These are phyloP conservation scores for Apiotrichum gracile DNA, from an alignment of 1,284 basidiomycete genomes.

Conservation along the genomic window DNA sequence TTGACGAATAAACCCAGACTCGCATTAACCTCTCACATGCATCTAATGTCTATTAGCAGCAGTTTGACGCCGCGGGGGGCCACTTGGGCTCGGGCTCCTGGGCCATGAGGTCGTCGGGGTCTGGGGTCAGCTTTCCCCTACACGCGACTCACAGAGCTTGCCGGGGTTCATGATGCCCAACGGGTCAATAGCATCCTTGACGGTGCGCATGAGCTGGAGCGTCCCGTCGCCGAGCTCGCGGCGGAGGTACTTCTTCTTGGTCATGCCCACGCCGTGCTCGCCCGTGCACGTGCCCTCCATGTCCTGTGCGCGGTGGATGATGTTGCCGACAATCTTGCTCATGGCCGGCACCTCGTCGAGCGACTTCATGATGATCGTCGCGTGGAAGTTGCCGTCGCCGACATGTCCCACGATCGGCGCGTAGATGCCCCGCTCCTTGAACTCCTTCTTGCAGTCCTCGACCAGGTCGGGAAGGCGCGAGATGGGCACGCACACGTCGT, in stretches of 20 bases:
- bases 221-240: constrained; percentile 70
- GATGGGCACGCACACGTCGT: constrained; percentile 78
- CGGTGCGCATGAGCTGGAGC: constrained; percentile 64
- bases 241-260: constrained; percentile 58
- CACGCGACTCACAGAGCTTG: constrained; percentile 49
- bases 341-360: constrained; percentile 6
- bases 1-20: too few relatives aligned
- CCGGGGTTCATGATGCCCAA: constrained; percentile 71
- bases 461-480: constrained; percentile 69
- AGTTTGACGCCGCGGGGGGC: neutral
- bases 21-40: too few relatives aligned
- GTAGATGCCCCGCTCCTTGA: constrained; percentile 56
- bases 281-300: constrained; percentile 53
- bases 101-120: constrained; percentile 18
- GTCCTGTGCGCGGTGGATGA: constrained; percentile 18
- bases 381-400: constrained; percentile 62
- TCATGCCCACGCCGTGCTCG: constrained; percentile 72
- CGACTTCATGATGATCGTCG: constrained; percentile 22
- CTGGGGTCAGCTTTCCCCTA: neutral
- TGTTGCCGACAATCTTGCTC: constrained; percentile 1
- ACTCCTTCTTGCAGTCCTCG: constrained; percentile 65
- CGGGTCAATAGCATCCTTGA: constrained; percentile 68
- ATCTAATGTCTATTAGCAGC: constrained; percentile 2
- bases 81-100: constrained; percentile 4
- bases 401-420: constrained; percentile 61